These are phyloP conservation scores for Dunaliella primolecta DNA, from an alignment of 139 green algal genomes.

Conservation along the genomic window DNA sequence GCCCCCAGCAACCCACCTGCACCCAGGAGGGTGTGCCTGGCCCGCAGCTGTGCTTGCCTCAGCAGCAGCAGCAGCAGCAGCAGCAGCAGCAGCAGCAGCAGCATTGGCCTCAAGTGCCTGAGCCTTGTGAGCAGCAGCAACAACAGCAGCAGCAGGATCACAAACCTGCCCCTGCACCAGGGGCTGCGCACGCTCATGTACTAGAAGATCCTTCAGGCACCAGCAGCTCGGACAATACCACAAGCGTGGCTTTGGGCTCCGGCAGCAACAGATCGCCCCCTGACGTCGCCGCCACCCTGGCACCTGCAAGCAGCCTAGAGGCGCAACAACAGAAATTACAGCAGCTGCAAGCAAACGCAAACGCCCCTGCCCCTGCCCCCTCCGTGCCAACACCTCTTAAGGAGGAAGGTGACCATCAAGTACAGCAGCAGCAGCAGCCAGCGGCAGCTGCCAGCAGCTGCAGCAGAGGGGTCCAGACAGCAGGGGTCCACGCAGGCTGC, in stretches of 20 bases:
- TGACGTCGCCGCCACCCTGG: neutral
- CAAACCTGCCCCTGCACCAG: too few species aligned
- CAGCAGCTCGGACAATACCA: constrained; percentile 16
- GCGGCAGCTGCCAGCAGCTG: neutral
- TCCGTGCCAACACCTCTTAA: too few species aligned
- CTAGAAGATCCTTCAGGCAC: constrained; percentile 16
- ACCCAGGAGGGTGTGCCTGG: too few species aligned
- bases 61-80: too few species aligned
- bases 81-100: neutral
- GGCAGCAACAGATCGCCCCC: neutral
- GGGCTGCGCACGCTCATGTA: neutral
- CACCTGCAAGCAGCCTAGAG: neutral
- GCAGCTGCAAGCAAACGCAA: neutral
- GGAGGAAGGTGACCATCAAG: too few species aligned
- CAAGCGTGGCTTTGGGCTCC: neutral
- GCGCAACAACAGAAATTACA: neutral
- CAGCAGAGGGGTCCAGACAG: neutral
- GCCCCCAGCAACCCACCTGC: too few species aligned
- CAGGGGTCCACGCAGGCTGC: neutral
- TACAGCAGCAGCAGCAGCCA: neutral
- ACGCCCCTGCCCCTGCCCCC: neutral
- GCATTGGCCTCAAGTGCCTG: neutral
- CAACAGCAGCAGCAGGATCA: neutral
- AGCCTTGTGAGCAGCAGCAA: neutral
- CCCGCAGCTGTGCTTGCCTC: too few species aligned